These are phyloP conservation scores for Xylaria flabelliformis DNA, from an alignment of 495 filamentous ascomycete species.

Conservation along the genomic window DNA sequence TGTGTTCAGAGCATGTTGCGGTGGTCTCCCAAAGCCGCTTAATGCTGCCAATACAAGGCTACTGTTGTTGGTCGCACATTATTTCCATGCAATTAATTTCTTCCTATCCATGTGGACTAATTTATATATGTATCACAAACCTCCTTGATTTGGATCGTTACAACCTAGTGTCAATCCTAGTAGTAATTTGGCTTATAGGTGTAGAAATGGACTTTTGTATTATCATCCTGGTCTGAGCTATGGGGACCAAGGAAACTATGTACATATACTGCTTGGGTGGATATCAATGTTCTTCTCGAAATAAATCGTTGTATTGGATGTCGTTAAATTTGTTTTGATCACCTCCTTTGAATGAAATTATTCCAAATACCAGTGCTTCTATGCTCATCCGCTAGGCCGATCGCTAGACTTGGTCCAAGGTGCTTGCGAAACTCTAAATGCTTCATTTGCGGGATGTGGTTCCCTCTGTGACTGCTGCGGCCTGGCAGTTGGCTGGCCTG, in stretches of 20 bases:
- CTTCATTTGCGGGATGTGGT: conserved; percentile 29
- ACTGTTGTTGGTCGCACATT: background rate
- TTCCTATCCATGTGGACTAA: background rate
- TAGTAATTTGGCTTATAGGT: background rate
- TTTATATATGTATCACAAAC: background rate
- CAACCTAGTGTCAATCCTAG: background rate
- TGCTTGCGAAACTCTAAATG: conserved; percentile 29
- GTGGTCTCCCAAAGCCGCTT: background rate
- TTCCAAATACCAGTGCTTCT: background rate
- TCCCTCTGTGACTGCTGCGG: conserved; percentile 29
- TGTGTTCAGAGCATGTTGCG: background rate
- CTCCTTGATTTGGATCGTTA: background rate
- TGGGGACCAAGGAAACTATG: background rate
- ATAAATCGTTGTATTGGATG: background rate
- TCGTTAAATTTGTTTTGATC: background rate
- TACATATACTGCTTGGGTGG: background rate
- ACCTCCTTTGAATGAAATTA: background rate
- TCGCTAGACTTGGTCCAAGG: conserved; percentile 40
- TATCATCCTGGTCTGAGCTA: background rate
- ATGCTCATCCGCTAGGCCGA: conserved; percentile 35
- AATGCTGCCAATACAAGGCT: background rate
- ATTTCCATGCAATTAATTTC: background rate
- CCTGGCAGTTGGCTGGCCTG: conserved; percentile 31
- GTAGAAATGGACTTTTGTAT: background rate
- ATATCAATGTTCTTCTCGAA: background rate